A percentile compares a stretch with the other conserved stretches of the same genome.
These are phyloP conservation scores for Paraphaeosphaeria minitans DNA, from an alignment of 2,329 filamentous ascomycete species.

Conservation along the genomic window DNA sequence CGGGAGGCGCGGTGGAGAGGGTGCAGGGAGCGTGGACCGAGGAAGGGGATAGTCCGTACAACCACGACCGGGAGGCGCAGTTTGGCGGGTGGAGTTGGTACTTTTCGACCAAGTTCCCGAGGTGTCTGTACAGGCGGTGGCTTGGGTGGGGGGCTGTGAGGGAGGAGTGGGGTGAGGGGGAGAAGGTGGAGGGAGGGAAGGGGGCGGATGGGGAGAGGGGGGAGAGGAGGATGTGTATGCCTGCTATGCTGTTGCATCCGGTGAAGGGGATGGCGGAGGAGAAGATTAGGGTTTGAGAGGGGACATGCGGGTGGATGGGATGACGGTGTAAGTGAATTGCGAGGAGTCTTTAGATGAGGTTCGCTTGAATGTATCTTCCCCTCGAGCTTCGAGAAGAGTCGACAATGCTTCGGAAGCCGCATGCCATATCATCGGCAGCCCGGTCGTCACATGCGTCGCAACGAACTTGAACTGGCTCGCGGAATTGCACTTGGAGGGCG, in stretches of 20 bases:
- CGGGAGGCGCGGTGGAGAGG: conserved; percentile 60
- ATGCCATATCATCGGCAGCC: conserved; percentile 34
- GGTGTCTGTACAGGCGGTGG: conserved; percentile 84
- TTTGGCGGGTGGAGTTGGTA: conserved; percentile 89
- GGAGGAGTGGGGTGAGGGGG: conserved; percentile 72
- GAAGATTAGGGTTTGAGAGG: conserved; percentile 4
- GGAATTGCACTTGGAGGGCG: conserved; percentile 55
- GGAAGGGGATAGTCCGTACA: conserved; percentile 50
- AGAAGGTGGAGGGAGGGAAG: conserved; percentile 56
- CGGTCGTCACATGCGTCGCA: conserved; percentile 63
- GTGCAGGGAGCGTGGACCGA: conserved; percentile 59
- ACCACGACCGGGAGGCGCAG: conserved; percentile 80
- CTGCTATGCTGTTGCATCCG: conserved; percentile 87
- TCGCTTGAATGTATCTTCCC: too few relatives aligned
- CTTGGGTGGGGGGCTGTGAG: conserved; percentile 80
- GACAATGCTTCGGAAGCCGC: too few relatives aligned
- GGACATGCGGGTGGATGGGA: conserved; percentile 14
- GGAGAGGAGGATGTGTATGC: conserved; percentile 84
- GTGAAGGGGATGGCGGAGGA: conserved; percentile 66
- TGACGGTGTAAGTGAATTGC: background rate
- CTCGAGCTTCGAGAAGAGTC: too few relatives aligned
- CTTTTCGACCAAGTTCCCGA: conserved; percentile 82
- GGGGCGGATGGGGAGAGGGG: conserved; percentile 54
- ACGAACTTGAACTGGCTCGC: conserved; percentile 66
- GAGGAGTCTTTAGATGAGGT: background rate